A percentile compares a stretch with the other conserved stretches of the same genome.
phyloP scores from a whole-genome alignment of 495 filamentous ascomycete genomes.

The Diplogelasinospora grovesii region DNA sequence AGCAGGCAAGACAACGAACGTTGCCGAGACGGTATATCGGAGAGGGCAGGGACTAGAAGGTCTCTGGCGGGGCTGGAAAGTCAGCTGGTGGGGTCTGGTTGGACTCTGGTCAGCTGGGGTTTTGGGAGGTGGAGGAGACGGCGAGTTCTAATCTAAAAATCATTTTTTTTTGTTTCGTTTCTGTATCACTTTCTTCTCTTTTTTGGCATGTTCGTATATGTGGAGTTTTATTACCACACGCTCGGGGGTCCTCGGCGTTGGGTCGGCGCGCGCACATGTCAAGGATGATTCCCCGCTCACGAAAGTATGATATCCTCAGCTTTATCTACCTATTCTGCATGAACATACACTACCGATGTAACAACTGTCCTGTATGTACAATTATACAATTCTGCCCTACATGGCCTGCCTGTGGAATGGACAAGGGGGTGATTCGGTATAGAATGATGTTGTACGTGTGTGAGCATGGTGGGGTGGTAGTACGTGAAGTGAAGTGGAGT shows the following conservation, averaged over 20 bases:
- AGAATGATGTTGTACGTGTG: too few species aligned
- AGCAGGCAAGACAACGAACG: conserved; percentile 26
- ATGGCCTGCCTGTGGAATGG: too few species aligned
- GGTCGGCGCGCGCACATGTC: conserved; percentile 1
- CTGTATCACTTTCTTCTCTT: conserved; percentile 6
- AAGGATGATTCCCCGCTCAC: conserved; percentile 26
- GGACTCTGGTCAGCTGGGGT: conserved; percentile 63
- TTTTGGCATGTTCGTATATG: conserved; percentile 1
- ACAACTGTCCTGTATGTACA: too few species aligned
- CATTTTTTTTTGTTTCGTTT: background rate
- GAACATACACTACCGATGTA: too few species aligned
- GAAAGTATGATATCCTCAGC: conserved; percentile 20
- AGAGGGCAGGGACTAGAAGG: conserved; percentile 79
- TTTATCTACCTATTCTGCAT: too few species aligned
- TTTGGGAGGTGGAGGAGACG: conserved; percentile 39
- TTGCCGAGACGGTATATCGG: conserved; percentile 41
- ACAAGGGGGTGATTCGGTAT: too few species aligned
- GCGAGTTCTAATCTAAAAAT: conserved; percentile 33
- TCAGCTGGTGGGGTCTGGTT: conserved; percentile 91
- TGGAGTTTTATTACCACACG: background rate
- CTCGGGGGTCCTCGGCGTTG: background rate
- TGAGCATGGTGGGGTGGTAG: too few species aligned
- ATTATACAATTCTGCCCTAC: too few species aligned
- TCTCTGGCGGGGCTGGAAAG: conserved; percentile 87
- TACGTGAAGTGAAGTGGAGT: too few species aligned